Evolutionary conservation across 257 asterid genomes (phyloP).

Genomic region (Hygrophila difformis): DNA sequence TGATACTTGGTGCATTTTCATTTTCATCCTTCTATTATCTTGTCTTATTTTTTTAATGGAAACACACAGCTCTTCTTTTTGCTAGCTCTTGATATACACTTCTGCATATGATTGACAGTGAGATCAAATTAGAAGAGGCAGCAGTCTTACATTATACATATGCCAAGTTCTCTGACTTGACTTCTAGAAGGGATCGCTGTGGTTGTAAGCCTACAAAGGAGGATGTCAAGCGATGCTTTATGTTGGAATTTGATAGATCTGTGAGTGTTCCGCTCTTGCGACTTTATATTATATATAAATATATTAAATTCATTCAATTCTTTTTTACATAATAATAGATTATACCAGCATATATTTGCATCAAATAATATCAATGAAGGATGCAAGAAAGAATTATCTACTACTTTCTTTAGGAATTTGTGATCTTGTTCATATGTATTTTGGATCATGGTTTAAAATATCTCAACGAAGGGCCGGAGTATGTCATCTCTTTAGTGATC

Average conservation of each 20-base stretch:
- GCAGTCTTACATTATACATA: constrained; percentile 79
- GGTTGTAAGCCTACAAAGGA: constrained; percentile 73
- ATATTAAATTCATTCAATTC: no score
- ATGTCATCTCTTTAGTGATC: neutral
- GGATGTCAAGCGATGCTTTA: constrained; percentile 64
- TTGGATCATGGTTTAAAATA: neutral
- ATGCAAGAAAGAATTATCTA: neutral
- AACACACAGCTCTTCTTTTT: constrained; percentile 5
- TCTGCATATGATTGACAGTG: constrained; percentile 37
- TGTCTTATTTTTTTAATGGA: constrained; percentile 9
- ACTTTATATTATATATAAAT: neutral
- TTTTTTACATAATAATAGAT: no score
- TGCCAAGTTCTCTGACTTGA: constrained; percentile 70
- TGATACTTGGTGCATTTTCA: neutral
- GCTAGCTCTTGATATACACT: constrained; percentile 8
- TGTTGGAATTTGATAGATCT: constrained; percentile 78
- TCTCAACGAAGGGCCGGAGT: neutral
- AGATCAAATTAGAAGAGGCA: constrained; percentile 60
- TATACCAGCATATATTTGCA: constrained; percentile 4
- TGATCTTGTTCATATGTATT: neutral
- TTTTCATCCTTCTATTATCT: neutral
- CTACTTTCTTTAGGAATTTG: neutral
- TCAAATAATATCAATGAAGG: constrained; percentile 4
- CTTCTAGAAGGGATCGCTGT: constrained; percentile 72
- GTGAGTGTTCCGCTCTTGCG: constrained; percentile 34